phyloP scores from a whole-genome alignment of 2,329 filamentous ascomycete genomes.

The Conoideocrella luteorostrata region DNA sequence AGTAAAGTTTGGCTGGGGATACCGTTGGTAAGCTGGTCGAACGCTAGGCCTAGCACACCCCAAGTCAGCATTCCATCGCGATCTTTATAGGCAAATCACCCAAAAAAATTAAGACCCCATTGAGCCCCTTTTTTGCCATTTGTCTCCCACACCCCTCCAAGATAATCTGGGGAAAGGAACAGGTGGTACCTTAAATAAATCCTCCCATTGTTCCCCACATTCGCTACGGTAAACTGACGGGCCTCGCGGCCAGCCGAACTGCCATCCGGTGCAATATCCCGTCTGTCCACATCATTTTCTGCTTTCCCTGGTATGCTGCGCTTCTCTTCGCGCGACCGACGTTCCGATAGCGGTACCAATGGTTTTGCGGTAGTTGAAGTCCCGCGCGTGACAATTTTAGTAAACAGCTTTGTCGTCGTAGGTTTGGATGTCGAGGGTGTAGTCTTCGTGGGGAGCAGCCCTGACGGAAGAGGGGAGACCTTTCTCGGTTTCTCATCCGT shows the following conservation, averaged over 20 bases:
- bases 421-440: slow-evolving; percentile 8
- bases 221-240: slow-evolving; percentile 71
- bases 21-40: slow-evolving; percentile 54
- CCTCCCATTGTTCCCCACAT: slow-evolving; percentile 75
- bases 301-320: slow-evolving; percentile 36
- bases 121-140: background rate
- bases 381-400: slow-evolving; percentile 12
- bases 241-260: slow-evolving; percentile 57
- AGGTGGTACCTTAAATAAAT: slow-evolving; percentile 67
- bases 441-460: slow-evolving; percentile 7
- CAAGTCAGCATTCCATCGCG: slow-evolving; percentile 14
- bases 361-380: slow-evolving; percentile 24
- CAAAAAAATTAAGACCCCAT: background rate
- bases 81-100: background rate
- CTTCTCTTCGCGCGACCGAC: slow-evolving; percentile 36
- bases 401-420: slow-evolving; percentile 7
- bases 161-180: background rate
- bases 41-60: slow-evolving; percentile 46
- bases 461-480: slow-evolving; percentile 2
- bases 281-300: slow-evolving; percentile 48
- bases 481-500: slow-evolving; percentile 9
- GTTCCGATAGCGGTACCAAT: slow-evolving; percentile 40
- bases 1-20: slow-evolving; percentile 53
- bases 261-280: slow-evolving; percentile 54
- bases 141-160: background rate